A percentile compares a stretch with the other conserved stretches of the same genome.
phyloP scores from a whole-genome alignment of 2,329 filamentous ascomycete species.

The Elsinoe perseae region DNA sequence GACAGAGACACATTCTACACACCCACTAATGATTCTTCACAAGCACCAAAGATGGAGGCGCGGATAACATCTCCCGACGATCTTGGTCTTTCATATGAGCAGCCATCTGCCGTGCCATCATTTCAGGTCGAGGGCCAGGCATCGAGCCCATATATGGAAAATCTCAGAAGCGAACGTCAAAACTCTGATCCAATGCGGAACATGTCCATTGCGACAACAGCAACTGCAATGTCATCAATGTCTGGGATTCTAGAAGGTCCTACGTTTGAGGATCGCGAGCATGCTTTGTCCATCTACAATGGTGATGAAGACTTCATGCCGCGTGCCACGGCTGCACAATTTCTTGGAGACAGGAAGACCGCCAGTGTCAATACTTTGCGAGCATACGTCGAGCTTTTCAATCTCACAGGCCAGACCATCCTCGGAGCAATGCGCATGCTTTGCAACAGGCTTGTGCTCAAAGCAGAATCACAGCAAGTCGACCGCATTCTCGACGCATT shows the following conservation, averaged over 20 bases:
- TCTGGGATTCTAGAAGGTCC: conserved; percentile 33
- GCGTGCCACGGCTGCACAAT: conserved; percentile 73
- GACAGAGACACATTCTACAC: conserved; percentile 12
- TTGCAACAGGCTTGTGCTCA: conserved; percentile 72
- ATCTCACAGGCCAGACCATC: conserved; percentile 76
- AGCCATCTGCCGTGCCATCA: conserved; percentile 27
- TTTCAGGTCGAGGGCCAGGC: conserved; percentile 44
- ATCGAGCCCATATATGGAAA: conserved; percentile 21
- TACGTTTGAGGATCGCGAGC: conserved; percentile 62
- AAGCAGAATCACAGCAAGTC: conserved; percentile 92
- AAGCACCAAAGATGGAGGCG: conserved; percentile 38
- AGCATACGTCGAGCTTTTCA: conserved; percentile 89
- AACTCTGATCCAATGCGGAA: conserved; percentile 4
- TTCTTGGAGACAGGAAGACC: conserved; percentile 66
- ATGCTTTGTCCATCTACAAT: conserved; percentile 75
- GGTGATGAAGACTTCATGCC: conserved; percentile 74
- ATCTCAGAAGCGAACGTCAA: neutral
- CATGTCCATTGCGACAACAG: conserved; percentile 15
- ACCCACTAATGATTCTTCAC: conserved; percentile 23
- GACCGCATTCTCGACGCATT: conserved; percentile 89
- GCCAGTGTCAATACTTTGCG: conserved; percentile 49
- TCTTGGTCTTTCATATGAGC: conserved; percentile 26
- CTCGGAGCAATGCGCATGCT: conserved; percentile 69
- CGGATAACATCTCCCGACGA: conserved; percentile 40
- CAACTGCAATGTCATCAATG: conserved; percentile 15